Evolutionary conservation across 2,329 filamentous ascomycete genomes (phyloP), one percentile per base, ranked within the genome.

Genomic region (Chrysoporthe austroafricana): DNA sequence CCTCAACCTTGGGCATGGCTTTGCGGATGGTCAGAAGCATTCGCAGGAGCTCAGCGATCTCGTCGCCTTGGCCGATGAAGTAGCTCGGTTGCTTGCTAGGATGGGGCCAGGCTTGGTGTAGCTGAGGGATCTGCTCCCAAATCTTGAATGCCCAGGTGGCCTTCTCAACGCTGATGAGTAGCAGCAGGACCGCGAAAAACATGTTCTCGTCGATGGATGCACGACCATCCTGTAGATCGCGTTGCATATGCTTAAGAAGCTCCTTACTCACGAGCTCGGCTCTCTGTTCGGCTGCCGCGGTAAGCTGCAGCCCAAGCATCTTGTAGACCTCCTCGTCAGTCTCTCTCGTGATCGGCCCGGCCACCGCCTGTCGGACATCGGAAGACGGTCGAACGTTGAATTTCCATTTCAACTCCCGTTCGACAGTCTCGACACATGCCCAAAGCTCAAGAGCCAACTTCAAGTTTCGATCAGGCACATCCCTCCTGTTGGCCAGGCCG

Each of bases 141-240:
- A 86, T 87, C 70, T 89, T 89, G 78, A 90, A 90, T 0, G 86
- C 85, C 88, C 88, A 91, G 0, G 88, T 90, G 0, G 87, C 88
- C 77, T 90, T 90, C 74, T 91, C 88, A 16, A 90, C 81, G 71
- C 87, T 89, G 73, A 89, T 89, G 60, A 90, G 82, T 70, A 90
- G 85, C 64, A 90, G 85, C 66, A 90, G 76, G 3, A 86, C 84
- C 2, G 87, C 84, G 32, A 90, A 82, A 72, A 88, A 90, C 77
- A 88, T 85, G 71, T 84, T 84, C 73, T 88, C 89, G 43, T 84
- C 85, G 64, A 87, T 82, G 72, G 84, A 86, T 66, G 82, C 83
- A 73, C 88, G 87, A 76, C 85, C 86, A 73, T 89, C 86, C 68
- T 89, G 84, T 43, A 90, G 79, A 48, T 84, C 81, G 18, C 87